Evolutionary conservation across 2,329 filamentous ascomycete genomes (phyloP), one percentile per base, ranked within the genome.

Genomic region (Lecanicillium sp.): DNA sequence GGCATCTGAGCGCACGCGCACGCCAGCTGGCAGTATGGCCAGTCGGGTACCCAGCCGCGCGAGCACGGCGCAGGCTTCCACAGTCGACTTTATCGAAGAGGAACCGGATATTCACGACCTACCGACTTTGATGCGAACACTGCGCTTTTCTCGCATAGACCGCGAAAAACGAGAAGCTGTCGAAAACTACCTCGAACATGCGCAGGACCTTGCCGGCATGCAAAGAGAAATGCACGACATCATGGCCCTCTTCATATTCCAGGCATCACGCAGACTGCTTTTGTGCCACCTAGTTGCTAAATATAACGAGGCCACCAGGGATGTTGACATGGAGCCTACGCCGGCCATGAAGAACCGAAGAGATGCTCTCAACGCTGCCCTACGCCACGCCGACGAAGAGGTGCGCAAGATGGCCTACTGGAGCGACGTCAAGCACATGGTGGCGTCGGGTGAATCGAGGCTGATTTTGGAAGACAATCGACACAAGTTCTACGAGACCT

Each of bases 101-200:
- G 76, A 84, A 43, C 70, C 69, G 4, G 70, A 75, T 24, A 77
- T 85, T 24, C 67, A 71, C 17, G 78, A 88, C 58, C 78, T 89
- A 15, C 78, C 81, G 4, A 79, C 80, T 3, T 70, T 98, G 21
- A 75, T 95, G 69, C 69, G 67, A 19, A 77, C 79, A 2, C 66
- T 98, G 47, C 84, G 83, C 53, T 69, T 69, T 32, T 81, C 86
- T 5, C 78, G 83, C 7, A 88, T 98, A 55, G 93, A 98, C 62
- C 80, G 93, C 27, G 91, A 97, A 69, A 97, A 93, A 70, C 81
- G 94, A 50, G 84, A 91, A 52, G 84, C 85, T 0, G 77, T 96
- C 19, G 82, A 86, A 58, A 86, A 79, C 53, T 98, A 95, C 61
- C 72, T 96, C n/a, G 72, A 82, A 35, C 75, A 93, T 45, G 87